phyloP scores from a whole-genome alignment of 352 stramenopile genomes.

The Pythium utonaiense region DNA sequence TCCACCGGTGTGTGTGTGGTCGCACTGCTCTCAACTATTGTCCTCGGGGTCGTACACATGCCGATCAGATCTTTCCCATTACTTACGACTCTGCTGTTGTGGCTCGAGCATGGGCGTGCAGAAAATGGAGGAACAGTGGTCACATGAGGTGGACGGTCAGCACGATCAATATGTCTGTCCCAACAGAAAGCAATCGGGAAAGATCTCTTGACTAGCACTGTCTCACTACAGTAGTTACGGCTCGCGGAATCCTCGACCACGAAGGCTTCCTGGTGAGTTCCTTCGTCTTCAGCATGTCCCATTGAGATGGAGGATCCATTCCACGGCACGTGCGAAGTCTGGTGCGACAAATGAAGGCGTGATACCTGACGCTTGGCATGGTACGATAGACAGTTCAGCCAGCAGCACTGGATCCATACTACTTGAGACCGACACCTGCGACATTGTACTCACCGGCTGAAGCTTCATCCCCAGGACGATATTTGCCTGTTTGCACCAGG shows the following conservation, averaged over 20 bases:
- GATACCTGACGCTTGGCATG: neutral
- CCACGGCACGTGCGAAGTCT: constrained; percentile 17
- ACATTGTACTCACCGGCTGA: constrained; percentile 8
- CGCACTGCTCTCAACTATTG: neutral
- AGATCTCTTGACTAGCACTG: neutral
- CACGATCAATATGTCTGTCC: neutral
- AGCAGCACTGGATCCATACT: neutral
- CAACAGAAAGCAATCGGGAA: neutral
- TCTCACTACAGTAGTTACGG: no score
- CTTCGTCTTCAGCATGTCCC: neutral
- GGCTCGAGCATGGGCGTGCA: neutral
- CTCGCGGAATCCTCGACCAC: no score
- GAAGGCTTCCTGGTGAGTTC: no score
- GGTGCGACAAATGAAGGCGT: constrained; percentile 17
- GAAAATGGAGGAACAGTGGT: neutral
- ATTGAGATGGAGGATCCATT: constrained; percentile 20
- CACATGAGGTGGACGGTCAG: neutral
- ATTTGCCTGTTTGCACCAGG: constrained; percentile 54
- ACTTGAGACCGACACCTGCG: neutral
- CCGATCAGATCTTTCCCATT: neutral
- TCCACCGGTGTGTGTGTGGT: constrained; percentile 1
- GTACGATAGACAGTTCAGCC: neutral
- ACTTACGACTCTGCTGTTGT: neutral
- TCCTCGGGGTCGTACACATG: neutral
- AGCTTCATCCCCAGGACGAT: constrained; percentile 35